Conservation (phyloP, 106 monocot species). For the Chionographis japonica region DNA sequence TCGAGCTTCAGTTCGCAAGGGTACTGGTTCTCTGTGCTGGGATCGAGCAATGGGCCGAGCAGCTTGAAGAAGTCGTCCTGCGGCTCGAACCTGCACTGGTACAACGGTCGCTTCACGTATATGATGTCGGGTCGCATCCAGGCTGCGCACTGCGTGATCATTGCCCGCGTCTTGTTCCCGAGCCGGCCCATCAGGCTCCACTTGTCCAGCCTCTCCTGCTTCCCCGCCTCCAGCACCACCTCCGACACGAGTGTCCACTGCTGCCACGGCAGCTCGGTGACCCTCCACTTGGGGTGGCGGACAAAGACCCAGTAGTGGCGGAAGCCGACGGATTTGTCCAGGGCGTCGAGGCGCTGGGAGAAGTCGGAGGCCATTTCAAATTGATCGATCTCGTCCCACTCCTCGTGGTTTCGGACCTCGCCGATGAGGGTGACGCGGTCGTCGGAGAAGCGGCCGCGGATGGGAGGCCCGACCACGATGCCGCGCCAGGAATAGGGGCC, state of each 20-base stretch:
- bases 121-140: slow-evolving; percentile 91
- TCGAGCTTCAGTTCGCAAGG: slow-evolving; percentile 33
- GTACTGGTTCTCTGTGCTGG: slow-evolving; percentile 59
- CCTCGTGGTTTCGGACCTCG: slow-evolving; percentile 69
- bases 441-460: slow-evolving; percentile 90
- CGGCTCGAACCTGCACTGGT: slow-evolving; percentile 93
- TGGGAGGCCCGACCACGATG: slow-evolving; percentile 84
- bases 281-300: slow-evolving; percentile 79
- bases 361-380: slow-evolving; percentile 73
- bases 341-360: slow-evolving; percentile 29
- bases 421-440: slow-evolving; percentile 67
- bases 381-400: slow-evolving; percentile 80
- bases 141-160: slow-evolving; percentile 85
- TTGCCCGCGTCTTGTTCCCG: slow-evolving; percentile 57
- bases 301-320: slow-evolving; percentile 91
- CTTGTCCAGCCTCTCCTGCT: slow-evolving; percentile 67
- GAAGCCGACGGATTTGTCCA: slow-evolving; percentile 41
- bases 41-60: slow-evolving; percentile 76
- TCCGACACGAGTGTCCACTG: slow-evolving; percentile 91
- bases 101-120: slow-evolving; percentile 79
- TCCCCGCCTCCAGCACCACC: slow-evolving; percentile 55
- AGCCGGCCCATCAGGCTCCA: slow-evolving; percentile 89
- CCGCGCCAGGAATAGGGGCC: slow-evolving; percentile 95
- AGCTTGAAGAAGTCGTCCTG: slow-evolving; percentile 75
- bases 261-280: slow-evolving; percentile 63